Conservation (phyloP, 1,139 yeast species). For the Groenewaldozyma auringiensis region DNA sequence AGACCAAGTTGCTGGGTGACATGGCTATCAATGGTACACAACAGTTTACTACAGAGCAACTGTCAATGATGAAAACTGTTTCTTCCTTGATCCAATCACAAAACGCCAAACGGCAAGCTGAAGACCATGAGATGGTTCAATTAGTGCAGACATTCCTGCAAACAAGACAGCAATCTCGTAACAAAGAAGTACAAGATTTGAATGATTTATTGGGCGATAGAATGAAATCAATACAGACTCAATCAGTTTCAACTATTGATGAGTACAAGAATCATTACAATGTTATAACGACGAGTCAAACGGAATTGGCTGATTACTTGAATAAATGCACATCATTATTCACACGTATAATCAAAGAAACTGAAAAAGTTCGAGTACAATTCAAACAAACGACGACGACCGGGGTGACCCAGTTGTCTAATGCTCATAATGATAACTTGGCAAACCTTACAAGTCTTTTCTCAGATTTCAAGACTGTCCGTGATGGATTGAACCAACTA, state of each 20-base stretch:
- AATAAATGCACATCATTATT: neutral
- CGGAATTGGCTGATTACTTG: conserved; percentile 9
- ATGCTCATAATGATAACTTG: neutral
- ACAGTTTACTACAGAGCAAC: neutral
- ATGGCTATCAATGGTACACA: neutral
- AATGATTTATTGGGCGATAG: neutral
- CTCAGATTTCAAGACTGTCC: neutral
- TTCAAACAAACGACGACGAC: neutral
- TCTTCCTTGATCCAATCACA: neutral
- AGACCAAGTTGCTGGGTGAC: neutral
- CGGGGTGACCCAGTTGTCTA: neutral
- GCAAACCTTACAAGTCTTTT: neutral
- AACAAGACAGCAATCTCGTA: neutral
- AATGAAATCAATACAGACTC: neutral
- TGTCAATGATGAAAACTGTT: neutral
- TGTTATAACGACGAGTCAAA: conserved; percentile 5
- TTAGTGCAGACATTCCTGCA: neutral
- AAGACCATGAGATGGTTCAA: neutral
- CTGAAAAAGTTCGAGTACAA: neutral
- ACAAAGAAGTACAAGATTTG: neutral
- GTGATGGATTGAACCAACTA: neutral
- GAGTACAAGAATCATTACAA: neutral
- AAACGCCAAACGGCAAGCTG: neutral
- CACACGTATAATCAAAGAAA: neutral
- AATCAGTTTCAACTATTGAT: neutral